phyloP scores from a whole-genome alignment of 768 basidiomycete genomes.

The Cyclocybe cylindracea region DNA sequence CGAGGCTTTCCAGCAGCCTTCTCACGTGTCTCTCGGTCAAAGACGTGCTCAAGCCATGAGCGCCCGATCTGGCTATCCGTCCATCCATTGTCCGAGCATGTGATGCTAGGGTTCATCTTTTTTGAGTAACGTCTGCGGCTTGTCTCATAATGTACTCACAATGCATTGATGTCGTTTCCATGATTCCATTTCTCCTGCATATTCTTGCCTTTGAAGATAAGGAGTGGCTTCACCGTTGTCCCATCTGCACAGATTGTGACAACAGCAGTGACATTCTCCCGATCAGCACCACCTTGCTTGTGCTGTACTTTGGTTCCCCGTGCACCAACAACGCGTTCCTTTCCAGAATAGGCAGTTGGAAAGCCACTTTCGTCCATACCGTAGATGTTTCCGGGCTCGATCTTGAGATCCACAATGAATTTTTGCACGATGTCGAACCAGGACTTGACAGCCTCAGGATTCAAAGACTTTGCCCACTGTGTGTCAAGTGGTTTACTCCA shows the following conservation, averaged over 20 bases:
- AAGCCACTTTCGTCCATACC: slow-evolving; percentile 38
- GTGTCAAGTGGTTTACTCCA: slow-evolving; percentile 34
- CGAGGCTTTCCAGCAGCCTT: too few relatives aligned
- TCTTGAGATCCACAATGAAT: slow-evolving; percentile 21
- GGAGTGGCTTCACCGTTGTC: slow-evolving; percentile 14
- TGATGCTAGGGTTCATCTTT: slow-evolving; percentile 17
- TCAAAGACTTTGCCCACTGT: slow-evolving; percentile 26
- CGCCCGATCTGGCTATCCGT: slow-evolving; percentile 21
- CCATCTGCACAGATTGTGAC: slow-evolving; percentile 30
- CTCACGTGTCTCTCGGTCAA: too few relatives aligned
- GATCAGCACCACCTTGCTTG: slow-evolving; percentile 26
- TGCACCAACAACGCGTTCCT: slow-evolving; percentile 24
- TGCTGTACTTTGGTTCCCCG: slow-evolving; percentile 28
- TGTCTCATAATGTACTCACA: slow-evolving; percentile 24
- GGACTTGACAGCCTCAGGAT: slow-evolving; percentile 26
- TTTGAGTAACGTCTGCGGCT: not conserved
- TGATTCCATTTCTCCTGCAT: slow-evolving; percentile 22
- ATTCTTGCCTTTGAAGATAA: slow-evolving; percentile 29
- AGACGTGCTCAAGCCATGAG: slow-evolving; percentile 21
- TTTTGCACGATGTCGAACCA: slow-evolving; percentile 32
- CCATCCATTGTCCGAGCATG: slow-evolving; percentile 27
- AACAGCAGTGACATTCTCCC: slow-evolving; percentile 15
- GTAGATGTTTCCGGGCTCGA: slow-evolving; percentile 24
- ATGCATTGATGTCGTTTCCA: slow-evolving; percentile 20
- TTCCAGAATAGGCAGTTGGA: slow-evolving; percentile 15